Percentiles rank a stretch among this genome's conserved stretches.
These are phyloP conservation scores for Nicotiana otophora DNA, from an alignment of 257 asterid species.

Conservation along the genomic window DNA sequence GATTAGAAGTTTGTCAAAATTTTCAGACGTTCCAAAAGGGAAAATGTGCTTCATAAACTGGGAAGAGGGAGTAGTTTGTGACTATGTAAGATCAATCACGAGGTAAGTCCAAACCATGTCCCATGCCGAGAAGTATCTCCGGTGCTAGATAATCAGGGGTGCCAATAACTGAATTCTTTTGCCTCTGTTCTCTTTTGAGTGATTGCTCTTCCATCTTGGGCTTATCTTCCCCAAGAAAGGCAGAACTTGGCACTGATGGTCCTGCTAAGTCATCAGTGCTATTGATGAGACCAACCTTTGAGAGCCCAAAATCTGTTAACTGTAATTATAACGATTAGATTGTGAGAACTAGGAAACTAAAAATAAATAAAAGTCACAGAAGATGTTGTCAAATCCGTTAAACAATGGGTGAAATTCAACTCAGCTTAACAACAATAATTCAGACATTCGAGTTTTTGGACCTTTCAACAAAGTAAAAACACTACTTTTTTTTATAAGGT, in stretches of 20 bases:
- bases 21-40: slow-evolving; percentile 1
- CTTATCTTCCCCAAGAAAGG: slow-evolving; percentile 64
- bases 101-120: slow-evolving; percentile 65
- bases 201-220: slow-evolving; percentile 44
- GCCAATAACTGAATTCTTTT: slow-evolving; percentile 77
- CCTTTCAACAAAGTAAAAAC: neutral
- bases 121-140: slow-evolving; percentile 99
- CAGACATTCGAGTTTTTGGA: neutral
- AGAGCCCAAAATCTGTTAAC: slow-evolving; percentile 99
- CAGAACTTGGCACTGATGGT: slow-evolving; percentile 45
- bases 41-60: neutral
- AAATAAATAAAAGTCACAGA: neutral
- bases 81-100: slow-evolving; percentile 9
- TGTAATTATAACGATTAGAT: slow-evolving; percentile 47
- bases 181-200: slow-evolving; percentile 62
- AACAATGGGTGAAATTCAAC: neutral
- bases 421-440: neutral
- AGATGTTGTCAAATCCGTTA: neutral
- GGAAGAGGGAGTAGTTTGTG: slow-evolving; percentile 7
- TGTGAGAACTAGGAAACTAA: slow-evolving; percentile 24
- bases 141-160: slow-evolving; percentile 99
- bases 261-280: slow-evolving; percentile 97
- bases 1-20: neutral
- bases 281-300: slow-evolving; percentile 91
- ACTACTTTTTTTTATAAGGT: neutral